Conservation (phyloP, 345 rosid species). For the Pelargonium nanum region DNA sequence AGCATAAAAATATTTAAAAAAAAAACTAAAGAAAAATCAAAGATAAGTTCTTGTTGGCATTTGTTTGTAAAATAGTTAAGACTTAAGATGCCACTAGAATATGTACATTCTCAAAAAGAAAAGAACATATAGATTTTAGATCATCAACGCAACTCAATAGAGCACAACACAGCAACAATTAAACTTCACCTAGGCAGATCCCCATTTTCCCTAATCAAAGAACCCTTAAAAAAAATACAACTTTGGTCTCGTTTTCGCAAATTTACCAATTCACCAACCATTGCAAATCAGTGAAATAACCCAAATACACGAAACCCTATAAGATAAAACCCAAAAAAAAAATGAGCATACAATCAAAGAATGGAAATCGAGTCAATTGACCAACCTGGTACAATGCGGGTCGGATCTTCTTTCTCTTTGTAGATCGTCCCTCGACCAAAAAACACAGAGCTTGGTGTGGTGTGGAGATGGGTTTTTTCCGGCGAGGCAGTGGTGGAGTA, state of each 20-base stretch:
- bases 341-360: too few relatives aligned
- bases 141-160: neutral
- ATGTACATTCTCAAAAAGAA: neutral
- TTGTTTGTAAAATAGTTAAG: too few relatives aligned
- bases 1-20: too few relatives aligned
- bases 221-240: too few relatives aligned
- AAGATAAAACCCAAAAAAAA: too few relatives aligned
- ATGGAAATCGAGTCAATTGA: neutral
- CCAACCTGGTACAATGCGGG: neutral
- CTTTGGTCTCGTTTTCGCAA: neutral
- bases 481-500: neutral
- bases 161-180: too few relatives aligned
- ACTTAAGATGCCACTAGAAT: neutral
- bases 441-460: neutral
- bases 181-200: neutral
- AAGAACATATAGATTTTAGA: neutral
- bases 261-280: too few relatives aligned
- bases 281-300: too few relatives aligned
- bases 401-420: neutral
- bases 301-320: neutral
- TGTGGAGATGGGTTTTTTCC: neutral
- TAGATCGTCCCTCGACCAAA: neutral
- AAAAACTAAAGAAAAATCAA: too few relatives aligned
- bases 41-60: too few relatives aligned
- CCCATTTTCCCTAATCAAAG: neutral